A percentile compares a stretch with the other conserved stretches of the same genome.
phyloP scores from a whole-genome alignment of 2,329 filamentous ascomycete species.

The Venturia oleaginea region DNA sequence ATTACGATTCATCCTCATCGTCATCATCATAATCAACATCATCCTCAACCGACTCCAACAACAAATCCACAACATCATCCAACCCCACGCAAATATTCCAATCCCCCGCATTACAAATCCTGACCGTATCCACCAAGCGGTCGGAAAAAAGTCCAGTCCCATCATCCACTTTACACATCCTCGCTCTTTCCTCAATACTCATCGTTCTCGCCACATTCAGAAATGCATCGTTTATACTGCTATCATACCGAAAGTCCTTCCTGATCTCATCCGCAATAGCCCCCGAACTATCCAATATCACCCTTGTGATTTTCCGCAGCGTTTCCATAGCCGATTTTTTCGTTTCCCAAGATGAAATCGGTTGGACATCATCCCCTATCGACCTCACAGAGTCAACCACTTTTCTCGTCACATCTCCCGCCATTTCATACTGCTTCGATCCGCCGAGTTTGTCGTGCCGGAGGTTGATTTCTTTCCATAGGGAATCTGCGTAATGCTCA shows the following conservation, averaged over 20 bases:
- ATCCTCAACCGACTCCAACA: background rate
- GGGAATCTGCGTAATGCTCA: background rate
- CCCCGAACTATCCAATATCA: background rate
- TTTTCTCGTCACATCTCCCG: background rate
- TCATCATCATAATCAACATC: background rate
- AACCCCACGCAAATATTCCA: background rate
- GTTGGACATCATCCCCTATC: background rate
- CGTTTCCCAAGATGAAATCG: background rate
- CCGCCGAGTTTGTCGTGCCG: background rate
- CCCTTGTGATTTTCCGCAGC: background rate
- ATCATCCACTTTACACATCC: constrained; percentile 2
- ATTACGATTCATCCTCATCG: background rate
- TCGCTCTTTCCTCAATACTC: background rate
- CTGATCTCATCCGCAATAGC: background rate
- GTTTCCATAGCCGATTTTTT: background rate
- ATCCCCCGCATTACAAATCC: background rate
- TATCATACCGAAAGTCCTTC: background rate
- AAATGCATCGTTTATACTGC: background rate
- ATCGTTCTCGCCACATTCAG: background rate
- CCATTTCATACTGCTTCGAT: background rate
- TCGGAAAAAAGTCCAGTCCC: background rate
- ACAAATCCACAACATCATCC: background rate
- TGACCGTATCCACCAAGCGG: background rate
- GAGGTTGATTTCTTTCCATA: background rate
- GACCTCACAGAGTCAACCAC: background rate